phyloP scores from a whole-genome alignment of 768 basidiomycete genomes.

The Tephrocybe sp. region DNA sequence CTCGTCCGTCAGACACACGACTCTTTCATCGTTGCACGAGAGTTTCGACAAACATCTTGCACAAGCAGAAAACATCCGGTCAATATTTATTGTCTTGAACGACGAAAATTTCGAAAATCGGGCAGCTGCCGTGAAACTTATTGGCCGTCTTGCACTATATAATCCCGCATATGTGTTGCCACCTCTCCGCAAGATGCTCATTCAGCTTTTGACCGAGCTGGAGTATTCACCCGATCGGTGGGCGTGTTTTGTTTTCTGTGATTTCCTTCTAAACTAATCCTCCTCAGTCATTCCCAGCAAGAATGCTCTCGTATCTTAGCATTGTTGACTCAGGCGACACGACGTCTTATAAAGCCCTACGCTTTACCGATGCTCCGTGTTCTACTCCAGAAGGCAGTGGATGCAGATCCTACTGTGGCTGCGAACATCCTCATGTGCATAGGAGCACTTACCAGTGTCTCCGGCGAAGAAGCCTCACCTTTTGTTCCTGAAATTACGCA shows the following conservation, averaged over 20 bases:
- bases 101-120: slow-evolving; percentile 95
- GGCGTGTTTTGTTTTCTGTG: slow-evolving; percentile 55
- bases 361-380: slow-evolving; percentile 90
- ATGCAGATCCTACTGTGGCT: slow-evolving; percentile 81
- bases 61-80: slow-evolving; percentile 94
- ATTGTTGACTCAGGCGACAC: slow-evolving; percentile 84
- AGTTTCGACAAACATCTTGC: slow-evolving; percentile 97
- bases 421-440: slow-evolving; percentile 91
- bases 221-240: too few relatives aligned
- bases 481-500: slow-evolving; percentile 86
- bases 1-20: slow-evolving; percentile 76
- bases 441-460: slow-evolving; percentile 90
- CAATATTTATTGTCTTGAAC: slow-evolving; percentile 93
- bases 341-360: slow-evolving; percentile 92
- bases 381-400: slow-evolving; percentile 83
- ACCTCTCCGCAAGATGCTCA: slow-evolving; percentile 87
- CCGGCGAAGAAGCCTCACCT: slow-evolving; percentile 83
- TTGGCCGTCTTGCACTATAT: slow-evolving; percentile 88
- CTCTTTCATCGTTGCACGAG: slow-evolving; percentile 84
- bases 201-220: slow-evolving; percentile 92
- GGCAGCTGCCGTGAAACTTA: slow-evolving; percentile 80
- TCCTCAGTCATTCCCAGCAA: slow-evolving; percentile 71
- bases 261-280: background rate
- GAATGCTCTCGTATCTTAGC: slow-evolving; percentile 92
- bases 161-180: slow-evolving; percentile 99